phyloP scores from a whole-genome alignment of 495 filamentous ascomycete species.

The Penicillium flavigenum region DNA sequence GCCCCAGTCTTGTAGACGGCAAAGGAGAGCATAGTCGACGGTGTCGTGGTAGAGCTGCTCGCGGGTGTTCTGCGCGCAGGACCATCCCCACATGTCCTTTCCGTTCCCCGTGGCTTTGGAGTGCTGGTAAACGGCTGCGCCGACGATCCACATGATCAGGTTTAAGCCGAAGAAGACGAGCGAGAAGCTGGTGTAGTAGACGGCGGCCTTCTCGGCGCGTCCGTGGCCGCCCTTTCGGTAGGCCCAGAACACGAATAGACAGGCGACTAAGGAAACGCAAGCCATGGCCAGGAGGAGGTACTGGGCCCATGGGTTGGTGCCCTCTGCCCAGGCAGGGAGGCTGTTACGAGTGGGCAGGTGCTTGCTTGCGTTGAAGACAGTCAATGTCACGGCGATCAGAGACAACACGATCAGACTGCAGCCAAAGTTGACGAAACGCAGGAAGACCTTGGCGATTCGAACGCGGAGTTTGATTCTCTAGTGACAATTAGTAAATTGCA shows the following conservation, averaged over 20 bases:
- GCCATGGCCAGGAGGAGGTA: conserved; percentile 75
- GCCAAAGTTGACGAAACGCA: conserved; percentile 91
- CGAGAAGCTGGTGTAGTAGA: conserved; percentile 92
- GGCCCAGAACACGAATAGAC: conserved; percentile 74
- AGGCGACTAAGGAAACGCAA: conserved; percentile 75
- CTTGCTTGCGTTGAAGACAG: conserved; percentile 85
- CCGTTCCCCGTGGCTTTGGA: conserved; percentile 67
- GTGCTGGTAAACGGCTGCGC: conserved; percentile 79
- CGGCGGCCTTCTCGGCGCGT: conserved; percentile 83
- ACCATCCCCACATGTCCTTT: conserved; percentile 96
- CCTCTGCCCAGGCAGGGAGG: conserved; percentile 76
- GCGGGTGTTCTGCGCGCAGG: conserved; percentile 84
- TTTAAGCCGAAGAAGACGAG: conserved; percentile 92
- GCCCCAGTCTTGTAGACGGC: conserved; percentile 87
- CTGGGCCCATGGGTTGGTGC: conserved; percentile 86
- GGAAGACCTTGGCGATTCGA: conserved; percentile 88
- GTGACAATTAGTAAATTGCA: conserved; percentile 13
- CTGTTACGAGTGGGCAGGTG: conserved; percentile 69
- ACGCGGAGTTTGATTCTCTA: conserved; percentile 93
- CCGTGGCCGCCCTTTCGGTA: conserved; percentile 89
- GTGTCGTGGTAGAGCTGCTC: conserved; percentile 69
- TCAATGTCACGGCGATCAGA: conserved; percentile 79
- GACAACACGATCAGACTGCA: conserved; percentile 93
- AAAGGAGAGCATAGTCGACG: conserved; percentile 88
- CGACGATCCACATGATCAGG: conserved; percentile 88